Evolutionary conservation across 2,329 filamentous ascomycete species (phyloP).

Genomic region (Cladosporium sp.): DNA sequence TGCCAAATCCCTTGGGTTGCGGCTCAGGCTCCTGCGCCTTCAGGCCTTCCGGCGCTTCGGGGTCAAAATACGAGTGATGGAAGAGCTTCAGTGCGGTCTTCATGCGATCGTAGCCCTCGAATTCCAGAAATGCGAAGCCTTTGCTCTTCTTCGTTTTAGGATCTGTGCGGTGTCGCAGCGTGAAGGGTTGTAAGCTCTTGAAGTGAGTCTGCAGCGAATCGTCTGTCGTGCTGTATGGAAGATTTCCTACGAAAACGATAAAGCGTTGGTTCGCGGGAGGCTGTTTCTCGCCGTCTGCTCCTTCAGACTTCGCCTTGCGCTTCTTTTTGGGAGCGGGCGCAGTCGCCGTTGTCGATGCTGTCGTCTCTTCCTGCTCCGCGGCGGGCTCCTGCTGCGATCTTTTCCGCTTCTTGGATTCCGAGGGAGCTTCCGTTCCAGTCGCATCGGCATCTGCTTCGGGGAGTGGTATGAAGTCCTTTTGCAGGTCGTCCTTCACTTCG

Average conservation of each 20-base stretch:
- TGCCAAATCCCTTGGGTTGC: constrained; percentile 19
- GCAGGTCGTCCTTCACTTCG: constrained; percentile 17
- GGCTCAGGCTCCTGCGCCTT: constrained; percentile 9
- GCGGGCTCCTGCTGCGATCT: constrained; percentile 14
- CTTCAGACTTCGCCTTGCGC: constrained; percentile 12
- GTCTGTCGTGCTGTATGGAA: constrained; percentile 75
- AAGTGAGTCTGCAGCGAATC: constrained; percentile 70
- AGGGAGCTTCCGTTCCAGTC: background rate
- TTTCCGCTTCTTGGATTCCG: constrained; percentile 22
- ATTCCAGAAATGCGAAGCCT: constrained; percentile 84
- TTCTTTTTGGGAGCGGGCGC: constrained; percentile 10
- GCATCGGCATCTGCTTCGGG: constrained; percentile 12
- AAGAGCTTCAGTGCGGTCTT: constrained; percentile 86
- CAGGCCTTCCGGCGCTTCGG: constrained; percentile 16
- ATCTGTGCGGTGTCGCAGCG: constrained; percentile 67
- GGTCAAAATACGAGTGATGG: constrained; percentile 74
- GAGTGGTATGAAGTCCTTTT: constrained; percentile 16
- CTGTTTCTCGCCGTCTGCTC: constrained; percentile 12
- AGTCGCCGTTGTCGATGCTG: background rate
- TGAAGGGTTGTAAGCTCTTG: constrained; percentile 61
- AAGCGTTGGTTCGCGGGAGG: constrained; percentile 43
- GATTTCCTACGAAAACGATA: constrained; percentile 81
- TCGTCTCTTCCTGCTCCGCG: background rate
- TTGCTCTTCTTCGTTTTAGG: constrained; percentile 59
- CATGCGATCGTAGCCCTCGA: constrained; percentile 79